Conservation (phyloP, 306 rosid genomes). For the Boehmeria nivea region DNA sequence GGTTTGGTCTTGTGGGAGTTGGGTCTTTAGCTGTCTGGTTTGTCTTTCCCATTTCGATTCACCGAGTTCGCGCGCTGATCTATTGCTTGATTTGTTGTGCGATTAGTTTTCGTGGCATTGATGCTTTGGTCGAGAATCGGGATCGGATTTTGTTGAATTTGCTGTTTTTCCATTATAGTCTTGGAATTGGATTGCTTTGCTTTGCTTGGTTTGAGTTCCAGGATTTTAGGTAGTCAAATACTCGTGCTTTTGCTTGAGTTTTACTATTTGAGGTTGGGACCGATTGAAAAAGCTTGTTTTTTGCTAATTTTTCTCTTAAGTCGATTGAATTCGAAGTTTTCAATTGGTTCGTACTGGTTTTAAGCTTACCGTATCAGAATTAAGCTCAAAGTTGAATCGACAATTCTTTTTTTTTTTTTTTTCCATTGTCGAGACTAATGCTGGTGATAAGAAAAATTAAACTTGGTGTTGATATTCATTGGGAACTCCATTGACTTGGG, state of each 20-base stretch:
- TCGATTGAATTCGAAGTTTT: slow-evolving; percentile 25
- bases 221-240: slow-evolving; percentile 1
- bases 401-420: neutral
- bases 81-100: slow-evolving; percentile 31
- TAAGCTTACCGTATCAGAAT: slow-evolving; percentile 12
- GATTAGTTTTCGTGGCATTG: slow-evolving; percentile 24
- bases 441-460: too few relatives aligned
- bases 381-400: slow-evolving; percentile 14
- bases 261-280: slow-evolving; percentile 16
- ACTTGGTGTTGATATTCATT: neutral
- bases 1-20: slow-evolving; percentile 36
- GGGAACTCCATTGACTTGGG: slow-evolving; percentile 10
- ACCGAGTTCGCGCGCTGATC: slow-evolving; percentile 61
- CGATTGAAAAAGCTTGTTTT: too few relatives aligned
- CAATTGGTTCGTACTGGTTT: slow-evolving; percentile 8
- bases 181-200: slow-evolving; percentile 22
- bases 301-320: slow-evolving; percentile 1
- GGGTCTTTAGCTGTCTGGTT: slow-evolving; percentile 56
- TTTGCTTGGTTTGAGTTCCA: slow-evolving; percentile 24
- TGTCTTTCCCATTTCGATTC: slow-evolving; percentile 13
- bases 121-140: slow-evolving; percentile 11
- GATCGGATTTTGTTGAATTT: slow-evolving; percentile 26
- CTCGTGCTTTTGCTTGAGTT: slow-evolving; percentile 7
- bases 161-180: slow-evolving; percentile 19
- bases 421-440: neutral